A percentile compares a stretch with the other conserved stretches of the same genome.
Conservation (phyloP, 2,329 filamentous ascomycete genomes). For the Atkinsonella hypoxylon region DNA sequence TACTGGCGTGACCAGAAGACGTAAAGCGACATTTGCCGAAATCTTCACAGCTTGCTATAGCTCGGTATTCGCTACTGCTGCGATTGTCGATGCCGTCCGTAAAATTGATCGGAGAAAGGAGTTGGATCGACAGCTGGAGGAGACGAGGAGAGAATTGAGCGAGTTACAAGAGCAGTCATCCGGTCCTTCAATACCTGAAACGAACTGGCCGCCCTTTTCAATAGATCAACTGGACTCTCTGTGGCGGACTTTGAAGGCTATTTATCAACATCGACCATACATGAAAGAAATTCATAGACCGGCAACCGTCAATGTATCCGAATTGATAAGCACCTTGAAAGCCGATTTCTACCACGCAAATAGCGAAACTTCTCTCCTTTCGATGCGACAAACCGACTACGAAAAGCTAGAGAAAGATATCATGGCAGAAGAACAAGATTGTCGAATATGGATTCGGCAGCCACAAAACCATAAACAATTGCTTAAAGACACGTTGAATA, state of each 20-base stretch:
- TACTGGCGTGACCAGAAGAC: constrained; percentile 36
- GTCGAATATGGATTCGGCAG: constrained; percentile 10
- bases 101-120: constrained; percentile 47
- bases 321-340: constrained; percentile 17
- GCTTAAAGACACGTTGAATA: constrained; percentile 14
- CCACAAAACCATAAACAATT: constrained; percentile 17
- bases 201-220: constrained; percentile 10
- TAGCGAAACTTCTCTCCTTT: constrained; percentile 11
- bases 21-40: constrained; percentile 38
- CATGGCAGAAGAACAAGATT: constrained; percentile 16
- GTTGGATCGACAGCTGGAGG: constrained; percentile 49
- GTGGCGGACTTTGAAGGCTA: constrained; percentile 19
- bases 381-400: constrained; percentile 16
- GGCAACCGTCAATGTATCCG: constrained; percentile 15
- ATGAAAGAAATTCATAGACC: constrained; percentile 24
- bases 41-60: constrained; percentile 57
- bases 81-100: constrained; percentile 45
- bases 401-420: constrained; percentile 19
- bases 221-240: constrained; percentile 19
- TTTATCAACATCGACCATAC: constrained; percentile 21
- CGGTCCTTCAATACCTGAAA: constrained; percentile 5
- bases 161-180: constrained; percentile 23
- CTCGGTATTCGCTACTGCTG: constrained; percentile 52
- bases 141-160: constrained; percentile 36
- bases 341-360: constrained; percentile 18